Evolutionary conservation across 176 grass and related monocot species (phyloP).

Genomic region (Oryza coarctata): DNA sequence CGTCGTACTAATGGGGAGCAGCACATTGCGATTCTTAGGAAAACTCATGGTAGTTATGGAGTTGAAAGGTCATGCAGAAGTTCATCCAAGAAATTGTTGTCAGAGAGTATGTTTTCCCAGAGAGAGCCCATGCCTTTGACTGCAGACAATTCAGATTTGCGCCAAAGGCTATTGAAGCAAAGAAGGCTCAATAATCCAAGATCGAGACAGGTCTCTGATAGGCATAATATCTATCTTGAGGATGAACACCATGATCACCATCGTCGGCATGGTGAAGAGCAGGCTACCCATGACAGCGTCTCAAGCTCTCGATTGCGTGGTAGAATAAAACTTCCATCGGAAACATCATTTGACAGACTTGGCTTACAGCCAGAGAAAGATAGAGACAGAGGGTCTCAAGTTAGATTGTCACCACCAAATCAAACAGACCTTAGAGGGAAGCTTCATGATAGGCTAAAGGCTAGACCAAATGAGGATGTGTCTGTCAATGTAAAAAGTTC

Average conservation of each 20-base stretch:
- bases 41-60: conserved; percentile 34
- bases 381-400: conserved; percentile 27
- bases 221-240: conserved; percentile 33
- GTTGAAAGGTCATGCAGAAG: conserved; percentile 23
- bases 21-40: conserved; percentile 17
- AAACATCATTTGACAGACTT: conserved; percentile 20
- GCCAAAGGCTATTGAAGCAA: conserved; percentile 59
- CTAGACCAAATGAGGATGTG: conserved; percentile 34
- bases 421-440: conserved; percentile 37
- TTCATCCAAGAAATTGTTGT: conserved; percentile 36
- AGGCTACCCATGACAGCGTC: background rate
- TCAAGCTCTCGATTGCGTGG: conserved; percentile 41
- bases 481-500: conserved; percentile 1
- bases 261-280: conserved; percentile 15
- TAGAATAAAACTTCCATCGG: conserved; percentile 54
- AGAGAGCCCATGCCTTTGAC: conserved; percentile 5
- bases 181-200: conserved; percentile 42
- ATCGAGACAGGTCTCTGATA: background rate
- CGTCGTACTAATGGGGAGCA: conserved; percentile 4
- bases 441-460: conserved; percentile 56
- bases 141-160: conserved; percentile 46
- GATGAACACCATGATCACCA: conserved; percentile 3
- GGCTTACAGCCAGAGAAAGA: conserved; percentile 38
- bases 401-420: conserved; percentile 42
- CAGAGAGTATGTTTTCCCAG: conserved; percentile 37